A percentile compares a stretch with the other conserved stretches of the same genome.
Conservation (phyloP, 495 filamentous ascomycete species). For the Penicillium cinerascens region DNA sequence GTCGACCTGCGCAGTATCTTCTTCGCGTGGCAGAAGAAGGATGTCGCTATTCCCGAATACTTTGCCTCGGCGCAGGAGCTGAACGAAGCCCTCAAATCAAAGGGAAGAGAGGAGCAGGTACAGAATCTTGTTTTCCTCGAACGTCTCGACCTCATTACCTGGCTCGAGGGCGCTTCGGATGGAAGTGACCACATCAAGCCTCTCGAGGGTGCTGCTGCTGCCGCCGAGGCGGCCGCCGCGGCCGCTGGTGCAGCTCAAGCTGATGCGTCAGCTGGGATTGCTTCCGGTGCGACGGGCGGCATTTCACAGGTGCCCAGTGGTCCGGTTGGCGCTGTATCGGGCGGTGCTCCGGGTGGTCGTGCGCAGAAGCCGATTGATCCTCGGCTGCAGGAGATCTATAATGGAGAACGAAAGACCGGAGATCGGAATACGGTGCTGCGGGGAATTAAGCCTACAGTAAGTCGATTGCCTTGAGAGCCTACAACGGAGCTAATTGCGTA, state of each 20-base stretch:
- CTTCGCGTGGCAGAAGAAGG: constrained; percentile 90
- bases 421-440: constrained; percentile 86
- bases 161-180: constrained; percentile 84
- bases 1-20: constrained; percentile 92
- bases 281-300: constrained; percentile 42
- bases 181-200: constrained; percentile 90
- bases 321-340: constrained; percentile 48
- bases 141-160: constrained; percentile 83
- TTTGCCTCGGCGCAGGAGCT: constrained; percentile 76
- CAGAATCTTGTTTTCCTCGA: constrained; percentile 87
- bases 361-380: constrained; percentile 67
- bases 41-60: constrained; percentile 83
- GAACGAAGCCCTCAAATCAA: constrained; percentile 69
- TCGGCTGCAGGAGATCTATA: constrained; percentile 80
- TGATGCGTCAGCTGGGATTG: constrained; percentile 36
- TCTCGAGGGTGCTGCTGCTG: constrained; percentile 58
- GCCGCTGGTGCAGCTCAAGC: constrained; percentile 40
- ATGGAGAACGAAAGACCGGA: constrained; percentile 82
- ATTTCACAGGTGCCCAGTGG: constrained; percentile 37
- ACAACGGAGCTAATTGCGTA: not conserved
- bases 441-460: constrained; percentile 85
- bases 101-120: constrained; percentile 51
- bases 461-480: constrained; percentile 18
- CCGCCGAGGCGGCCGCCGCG: constrained; percentile 47
- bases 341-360: constrained; percentile 49